phyloP scores from a whole-genome alignment of 2,329 filamentous ascomycete genomes.

The Hysterium pulicare region DNA sequence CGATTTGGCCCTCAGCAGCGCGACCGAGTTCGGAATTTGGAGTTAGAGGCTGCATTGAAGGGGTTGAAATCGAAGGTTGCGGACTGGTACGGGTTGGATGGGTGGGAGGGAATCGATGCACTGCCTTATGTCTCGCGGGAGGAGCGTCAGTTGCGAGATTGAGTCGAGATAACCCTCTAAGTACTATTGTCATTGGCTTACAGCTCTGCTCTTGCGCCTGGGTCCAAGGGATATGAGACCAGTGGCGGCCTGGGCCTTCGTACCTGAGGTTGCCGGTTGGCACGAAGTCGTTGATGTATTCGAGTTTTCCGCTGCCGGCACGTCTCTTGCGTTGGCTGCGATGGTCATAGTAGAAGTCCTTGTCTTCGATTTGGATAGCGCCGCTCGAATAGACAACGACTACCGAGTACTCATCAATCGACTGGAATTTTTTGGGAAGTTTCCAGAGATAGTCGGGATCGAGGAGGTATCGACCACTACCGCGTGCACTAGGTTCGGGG shows the following conservation, averaged over 20 bases:
- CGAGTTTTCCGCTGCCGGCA: slow-evolving; percentile 5
- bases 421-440: slow-evolving; percentile 17
- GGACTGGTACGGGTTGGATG: not conserved
- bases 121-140: not conserved
- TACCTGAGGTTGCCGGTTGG: slow-evolving; percentile 4
- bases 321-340: slow-evolving; percentile 9
- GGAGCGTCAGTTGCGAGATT: not conserved
- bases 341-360: slow-evolving; percentile 4
- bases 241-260: slow-evolving; percentile 14
- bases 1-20: not conserved
- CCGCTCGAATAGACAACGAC: slow-evolving; percentile 18
- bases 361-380: slow-evolving; percentile 10
- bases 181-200: slow-evolving; percentile 5
- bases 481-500: slow-evolving; percentile 19
- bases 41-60: not conserved
- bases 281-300: slow-evolving; percentile 3
- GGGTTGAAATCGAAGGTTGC: not conserved
- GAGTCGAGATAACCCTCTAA: not conserved
- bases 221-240: slow-evolving; percentile 30
- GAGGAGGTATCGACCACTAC: slow-evolving; percentile 16
- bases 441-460: slow-evolving; percentile 8
- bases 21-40: not conserved
- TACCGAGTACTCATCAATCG: slow-evolving; percentile 5
- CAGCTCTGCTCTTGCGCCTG: slow-evolving; percentile 23
- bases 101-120: not conserved